Conservation (phyloP, 371 early-diverging fungal genomes). For the Actinomortierella wolfii region DNA sequence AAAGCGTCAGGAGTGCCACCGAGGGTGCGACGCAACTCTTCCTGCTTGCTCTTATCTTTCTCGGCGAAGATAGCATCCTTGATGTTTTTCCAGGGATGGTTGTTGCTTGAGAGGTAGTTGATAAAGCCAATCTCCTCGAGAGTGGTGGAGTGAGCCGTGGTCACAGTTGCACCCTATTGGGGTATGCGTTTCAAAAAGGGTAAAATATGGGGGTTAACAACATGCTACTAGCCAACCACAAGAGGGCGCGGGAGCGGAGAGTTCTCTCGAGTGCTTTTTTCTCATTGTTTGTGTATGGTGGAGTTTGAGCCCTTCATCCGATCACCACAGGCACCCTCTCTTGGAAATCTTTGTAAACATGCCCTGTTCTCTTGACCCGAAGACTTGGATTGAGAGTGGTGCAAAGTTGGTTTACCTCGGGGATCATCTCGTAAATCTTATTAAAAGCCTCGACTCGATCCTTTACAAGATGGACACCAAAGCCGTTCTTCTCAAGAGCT, state of each 20-base stretch:
- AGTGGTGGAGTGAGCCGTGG: conserved; percentile 43
- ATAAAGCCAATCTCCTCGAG: conserved; percentile 50
- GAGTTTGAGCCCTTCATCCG: too few species aligned
- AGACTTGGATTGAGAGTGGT: too few species aligned
- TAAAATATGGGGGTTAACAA: too few species aligned
- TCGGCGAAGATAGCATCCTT: conserved; percentile 36
- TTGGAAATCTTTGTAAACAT: too few species aligned
- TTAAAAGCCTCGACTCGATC: conserved; percentile 46
- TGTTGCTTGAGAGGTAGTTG: conserved; percentile 42
- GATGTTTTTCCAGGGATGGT: conserved; percentile 36
- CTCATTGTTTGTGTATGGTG: too few species aligned
- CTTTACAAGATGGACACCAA: conserved; percentile 43
- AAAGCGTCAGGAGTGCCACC: conserved; percentile 44
- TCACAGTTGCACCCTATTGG: conserved; percentile 24
- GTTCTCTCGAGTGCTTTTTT: too few species aligned
- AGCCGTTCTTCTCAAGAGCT: conserved; percentile 47
- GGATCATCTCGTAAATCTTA: conserved; percentile 43
- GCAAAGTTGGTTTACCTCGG: too few species aligned
- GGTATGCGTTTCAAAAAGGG: background rate
- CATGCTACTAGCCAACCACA: too few species aligned
- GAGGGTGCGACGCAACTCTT: conserved; percentile 33
- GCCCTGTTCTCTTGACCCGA: too few species aligned
- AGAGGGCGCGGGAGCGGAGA: too few species aligned
- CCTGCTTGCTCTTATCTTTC: conserved; percentile 42
- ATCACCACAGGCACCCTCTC: too few species aligned